Evolutionary conservation across 108 stramenopile species (phyloP).

Genomic region (Phaeodactylum tricornutum): DNA sequence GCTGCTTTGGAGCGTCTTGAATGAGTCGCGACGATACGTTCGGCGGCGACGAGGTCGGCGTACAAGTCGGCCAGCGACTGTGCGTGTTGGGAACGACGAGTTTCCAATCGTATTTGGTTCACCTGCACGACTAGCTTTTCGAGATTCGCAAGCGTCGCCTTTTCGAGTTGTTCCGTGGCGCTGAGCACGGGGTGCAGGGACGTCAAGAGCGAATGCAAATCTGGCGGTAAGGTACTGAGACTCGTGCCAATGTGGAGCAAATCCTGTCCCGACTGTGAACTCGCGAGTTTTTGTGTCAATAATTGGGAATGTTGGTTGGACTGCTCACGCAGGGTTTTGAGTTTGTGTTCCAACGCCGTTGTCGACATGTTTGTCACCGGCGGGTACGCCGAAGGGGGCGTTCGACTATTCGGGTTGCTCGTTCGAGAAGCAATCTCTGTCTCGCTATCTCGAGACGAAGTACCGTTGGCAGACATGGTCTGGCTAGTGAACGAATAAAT

Average conservation of each 20-base stretch:
- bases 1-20: no score
- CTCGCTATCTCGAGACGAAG: no score
- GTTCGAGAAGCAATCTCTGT: no score
- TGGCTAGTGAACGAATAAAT: no score
- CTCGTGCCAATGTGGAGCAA: constrained; percentile 74
- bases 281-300: constrained; percentile 71
- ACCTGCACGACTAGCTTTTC: constrained; percentile 38
- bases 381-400: no score
- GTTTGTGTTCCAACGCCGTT: constrained; percentile 28
- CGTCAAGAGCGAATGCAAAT: constrained; percentile 58
- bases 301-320: constrained; percentile 56
- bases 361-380: no score
- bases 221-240: constrained; percentile 67
- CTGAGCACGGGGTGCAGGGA: constrained; percentile 50
- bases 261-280: constrained; percentile 74
- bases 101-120: constrained; percentile 28
- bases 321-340: constrained; percentile 30
- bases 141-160: constrained; percentile 31
- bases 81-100: constrained; percentile 34
- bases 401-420: no score
- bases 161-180: constrained; percentile 41
- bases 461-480: no score
- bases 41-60: constrained; percentile 56
- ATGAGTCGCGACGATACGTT: constrained; percentile 11
- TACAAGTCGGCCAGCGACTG: constrained; percentile 57